Evolutionary conservation across 345 rosid species (phyloP).

Genomic region (Xanthoceras sorbifolium): DNA sequence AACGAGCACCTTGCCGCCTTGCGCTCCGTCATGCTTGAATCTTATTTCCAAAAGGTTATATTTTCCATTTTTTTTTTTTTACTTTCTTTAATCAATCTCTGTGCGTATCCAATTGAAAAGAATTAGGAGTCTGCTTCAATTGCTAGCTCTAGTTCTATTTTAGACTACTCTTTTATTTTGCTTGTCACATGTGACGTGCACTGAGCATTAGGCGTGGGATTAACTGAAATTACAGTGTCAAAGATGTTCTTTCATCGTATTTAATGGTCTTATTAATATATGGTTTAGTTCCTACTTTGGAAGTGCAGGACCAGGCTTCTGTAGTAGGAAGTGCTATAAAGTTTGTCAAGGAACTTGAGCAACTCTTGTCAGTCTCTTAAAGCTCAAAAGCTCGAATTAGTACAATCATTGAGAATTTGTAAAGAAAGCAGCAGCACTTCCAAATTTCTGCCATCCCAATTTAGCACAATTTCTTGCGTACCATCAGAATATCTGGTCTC

Average conservation of each 20-base stretch:
- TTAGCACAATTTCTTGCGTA: constrained; percentile 57
- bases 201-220: no score
- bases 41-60: constrained; percentile 83
- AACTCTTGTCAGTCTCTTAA: constrained; percentile 62
- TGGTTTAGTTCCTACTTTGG: neutral
- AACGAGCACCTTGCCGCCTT: constrained; percentile 79
- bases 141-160: no score
- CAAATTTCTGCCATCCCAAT: constrained; percentile 24
- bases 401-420: constrained; percentile 17
- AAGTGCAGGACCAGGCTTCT: constrained; percentile 83
- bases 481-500: constrained; percentile 59
- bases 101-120: constrained; percentile 16
- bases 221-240: no score
- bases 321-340: constrained; percentile 89
- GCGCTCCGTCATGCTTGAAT: constrained; percentile 83
- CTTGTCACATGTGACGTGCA: no score
- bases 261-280: no score
- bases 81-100: no score
- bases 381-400: constrained; percentile 53
- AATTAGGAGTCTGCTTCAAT: no score
- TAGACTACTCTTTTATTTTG: no score
- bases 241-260: no score
- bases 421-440: neutral
- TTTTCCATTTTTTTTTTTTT: no score
- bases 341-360: constrained; percentile 88